Percentiles rank a stretch among this genome's conserved stretches.
These are phyloP conservation scores for Starmerella sirachaensis DNA, from an alignment of 805 yeast species.

Conservation along the genomic window DNA sequence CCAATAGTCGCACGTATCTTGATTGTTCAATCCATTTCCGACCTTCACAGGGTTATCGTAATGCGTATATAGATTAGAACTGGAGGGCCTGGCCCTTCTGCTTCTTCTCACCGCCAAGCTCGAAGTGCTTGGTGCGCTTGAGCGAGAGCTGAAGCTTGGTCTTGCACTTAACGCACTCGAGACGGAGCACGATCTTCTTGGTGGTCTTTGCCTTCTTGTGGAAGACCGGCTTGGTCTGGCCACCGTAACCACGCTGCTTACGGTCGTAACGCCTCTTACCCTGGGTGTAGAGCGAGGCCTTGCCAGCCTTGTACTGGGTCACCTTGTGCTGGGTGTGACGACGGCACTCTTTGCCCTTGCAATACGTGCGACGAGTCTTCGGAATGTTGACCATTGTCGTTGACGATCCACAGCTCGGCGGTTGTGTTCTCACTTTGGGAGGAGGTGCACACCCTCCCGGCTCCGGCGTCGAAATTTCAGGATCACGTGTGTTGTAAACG, in stretches of 20 bases:
- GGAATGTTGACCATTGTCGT: conserved; percentile 86
- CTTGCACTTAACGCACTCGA: conserved; percentile 98
- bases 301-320: conserved; percentile 99
- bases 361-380: conserved; percentile 99
- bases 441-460: too few species aligned
- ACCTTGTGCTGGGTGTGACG: conserved; percentile 99
- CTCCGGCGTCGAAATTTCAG: conserved; percentile 3
- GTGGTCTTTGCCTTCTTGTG: conserved; percentile 99
- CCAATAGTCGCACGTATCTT: too few species aligned
- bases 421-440: background rate
- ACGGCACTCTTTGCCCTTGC: conserved; percentile 98
- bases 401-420: too few species aligned
- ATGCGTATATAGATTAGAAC: conserved; percentile 47
- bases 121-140: conserved; percentile 99
- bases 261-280: conserved; percentile 99
- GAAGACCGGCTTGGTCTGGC: conserved; percentile 99
- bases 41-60: conserved; percentile 3
- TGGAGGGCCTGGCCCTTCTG: conserved; percentile 99
- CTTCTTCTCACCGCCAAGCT: conserved; percentile 99
- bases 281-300: conserved; percentile 97
- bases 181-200: conserved; percentile 98
- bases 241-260: conserved; percentile 99
- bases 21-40: too few species aligned
- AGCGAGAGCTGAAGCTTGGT: conserved; percentile 94
- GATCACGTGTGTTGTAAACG: conserved; percentile 8